phyloP scores from a whole-genome alignment of 495 filamentous ascomycete genomes.

The Hamigera avellanea region DNA sequence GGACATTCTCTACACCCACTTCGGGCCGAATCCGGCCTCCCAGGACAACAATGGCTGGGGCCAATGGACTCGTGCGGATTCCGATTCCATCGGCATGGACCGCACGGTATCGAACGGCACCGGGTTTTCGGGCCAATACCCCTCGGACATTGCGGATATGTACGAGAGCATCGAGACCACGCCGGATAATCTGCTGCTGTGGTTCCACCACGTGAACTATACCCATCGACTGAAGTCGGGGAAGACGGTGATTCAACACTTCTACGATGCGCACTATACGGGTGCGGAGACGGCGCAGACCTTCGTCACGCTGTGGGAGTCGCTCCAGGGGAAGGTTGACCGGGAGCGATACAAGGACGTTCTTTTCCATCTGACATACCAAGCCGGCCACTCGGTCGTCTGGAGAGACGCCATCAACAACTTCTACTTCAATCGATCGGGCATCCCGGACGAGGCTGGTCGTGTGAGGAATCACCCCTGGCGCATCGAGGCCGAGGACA shows the following conservation, averaged over 20 bases:
- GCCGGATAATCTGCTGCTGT: conserved; percentile 57
- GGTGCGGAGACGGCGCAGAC: conserved; percentile 48
- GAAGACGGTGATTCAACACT: conserved; percentile 65
- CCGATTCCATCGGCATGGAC: conserved; percentile 55
- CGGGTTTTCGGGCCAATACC: conserved; percentile 53
- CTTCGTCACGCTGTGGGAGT: conserved; percentile 42
- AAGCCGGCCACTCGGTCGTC: conserved; percentile 56
- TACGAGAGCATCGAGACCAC: conserved; percentile 53
- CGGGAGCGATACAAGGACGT: conserved; percentile 48
- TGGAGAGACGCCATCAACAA: conserved; percentile 55
- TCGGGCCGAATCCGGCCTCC: conserved; percentile 52
- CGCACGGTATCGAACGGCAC: conserved; percentile 57
- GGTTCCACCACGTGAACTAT: conserved; percentile 69
- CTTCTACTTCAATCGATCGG: conserved; percentile 49
- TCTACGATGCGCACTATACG: conserved; percentile 60
- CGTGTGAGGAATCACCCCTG: conserved; percentile 48
- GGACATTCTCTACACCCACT: conserved; percentile 56
- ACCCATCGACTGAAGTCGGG: conserved; percentile 51
- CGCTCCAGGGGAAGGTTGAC: conserved; percentile 45
- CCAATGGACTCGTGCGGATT: conserved; percentile 60
- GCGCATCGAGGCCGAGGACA: conserved; percentile 54
- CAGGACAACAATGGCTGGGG: conserved; percentile 62
- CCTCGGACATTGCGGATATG: conserved; percentile 39
- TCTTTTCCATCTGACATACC: conserved; percentile 45
- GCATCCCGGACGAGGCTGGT: conserved; percentile 40